phyloP scores from a whole-genome alignment of 2,329 filamentous ascomycete species.

The Fusarium secorum region DNA sequence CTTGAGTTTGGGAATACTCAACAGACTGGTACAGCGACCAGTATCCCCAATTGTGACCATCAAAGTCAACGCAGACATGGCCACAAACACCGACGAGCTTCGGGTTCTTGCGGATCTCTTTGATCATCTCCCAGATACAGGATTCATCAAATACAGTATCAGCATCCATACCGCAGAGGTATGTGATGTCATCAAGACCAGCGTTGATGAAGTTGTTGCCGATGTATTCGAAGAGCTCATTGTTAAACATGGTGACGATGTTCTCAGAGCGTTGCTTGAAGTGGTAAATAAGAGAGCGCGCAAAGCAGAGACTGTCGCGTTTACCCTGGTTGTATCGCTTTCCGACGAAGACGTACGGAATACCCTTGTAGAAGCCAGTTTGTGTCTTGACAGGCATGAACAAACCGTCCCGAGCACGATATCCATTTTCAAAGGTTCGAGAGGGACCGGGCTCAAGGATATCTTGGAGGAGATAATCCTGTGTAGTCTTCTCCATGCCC shows the following conservation, averaged over 20 bases:
- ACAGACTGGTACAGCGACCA: conserved; percentile 59
- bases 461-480: conserved; percentile 56
- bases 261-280: conserved; percentile 54
- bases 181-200: conserved; percentile 52
- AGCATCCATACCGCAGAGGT: conserved; percentile 57
- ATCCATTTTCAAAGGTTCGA: conserved; percentile 51
- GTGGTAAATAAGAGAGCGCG: conserved; percentile 57
- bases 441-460: conserved; percentile 51
- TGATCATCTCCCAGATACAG: conserved; percentile 55
- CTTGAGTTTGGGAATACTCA: conserved; percentile 58
- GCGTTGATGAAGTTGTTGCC: conserved; percentile 50
- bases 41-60: conserved; percentile 50
- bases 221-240: conserved; percentile 53
- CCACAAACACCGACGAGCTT: conserved; percentile 58
- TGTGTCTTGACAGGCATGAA: conserved; percentile 56
- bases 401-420: conserved; percentile 55
- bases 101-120: conserved; percentile 53
- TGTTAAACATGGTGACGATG: conserved; percentile 56
- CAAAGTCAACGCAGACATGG: conserved; percentile 58
- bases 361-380: conserved; percentile 54
- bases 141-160: conserved; percentile 56
- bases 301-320: conserved; percentile 58
- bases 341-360: conserved; percentile 57
- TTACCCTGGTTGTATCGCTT: conserved; percentile 61
- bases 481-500: conserved; percentile 58